A percentile compares a stretch with the other conserved stretches of the same genome.
These are phyloP conservation scores for Abrus precatorius DNA, from an alignment of 306 rosid species.

Conservation along the genomic window DNA sequence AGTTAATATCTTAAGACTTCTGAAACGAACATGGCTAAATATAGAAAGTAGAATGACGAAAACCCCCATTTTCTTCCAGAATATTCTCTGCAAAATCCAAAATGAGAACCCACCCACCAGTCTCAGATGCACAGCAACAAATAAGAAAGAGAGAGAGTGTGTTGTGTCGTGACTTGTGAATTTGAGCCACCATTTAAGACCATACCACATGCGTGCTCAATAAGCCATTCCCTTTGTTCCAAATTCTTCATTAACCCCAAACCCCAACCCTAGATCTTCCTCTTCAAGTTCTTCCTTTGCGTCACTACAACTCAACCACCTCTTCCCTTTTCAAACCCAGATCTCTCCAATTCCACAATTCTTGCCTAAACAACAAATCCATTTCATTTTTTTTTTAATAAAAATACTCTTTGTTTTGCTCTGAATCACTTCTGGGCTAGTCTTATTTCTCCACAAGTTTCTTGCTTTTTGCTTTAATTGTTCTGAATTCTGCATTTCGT, in stretches of 20 bases:
- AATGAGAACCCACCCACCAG: slow-evolving; percentile 28
- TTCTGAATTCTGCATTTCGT: slow-evolving; percentile 49
- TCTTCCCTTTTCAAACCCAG: slow-evolving; percentile 50
- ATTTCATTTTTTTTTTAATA: background rate
- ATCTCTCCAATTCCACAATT: slow-evolving; percentile 53
- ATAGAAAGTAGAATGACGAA: slow-evolving; percentile 2
- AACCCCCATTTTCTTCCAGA: slow-evolving; percentile 33
- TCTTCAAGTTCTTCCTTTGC: slow-evolving; percentile 50
- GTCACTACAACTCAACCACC: slow-evolving; percentile 54
- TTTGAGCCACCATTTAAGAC: slow-evolving; percentile 51
- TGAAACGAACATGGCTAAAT: background rate
- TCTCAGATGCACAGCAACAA: slow-evolving; percentile 29
- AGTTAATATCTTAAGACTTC: background rate
- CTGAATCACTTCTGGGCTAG: slow-evolving; percentile 42
- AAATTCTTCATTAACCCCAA: slow-evolving; percentile 41
- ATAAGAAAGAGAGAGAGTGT: slow-evolving; percentile 14
- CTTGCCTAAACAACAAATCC: background rate
- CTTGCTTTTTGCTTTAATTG: slow-evolving; percentile 44
- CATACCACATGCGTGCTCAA: slow-evolving; percentile 49
- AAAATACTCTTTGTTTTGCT: background rate
- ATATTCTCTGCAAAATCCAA: slow-evolving; percentile 48
- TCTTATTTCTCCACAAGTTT: slow-evolving; percentile 45
- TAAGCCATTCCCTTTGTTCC: slow-evolving; percentile 43
- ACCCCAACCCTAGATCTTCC: slow-evolving; percentile 72
- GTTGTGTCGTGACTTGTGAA: slow-evolving; percentile 39